These are phyloP conservation scores for Fusarium sp. DNA, from an alignment of 2,329 filamentous ascomycete species.

Conservation along the genomic window DNA sequence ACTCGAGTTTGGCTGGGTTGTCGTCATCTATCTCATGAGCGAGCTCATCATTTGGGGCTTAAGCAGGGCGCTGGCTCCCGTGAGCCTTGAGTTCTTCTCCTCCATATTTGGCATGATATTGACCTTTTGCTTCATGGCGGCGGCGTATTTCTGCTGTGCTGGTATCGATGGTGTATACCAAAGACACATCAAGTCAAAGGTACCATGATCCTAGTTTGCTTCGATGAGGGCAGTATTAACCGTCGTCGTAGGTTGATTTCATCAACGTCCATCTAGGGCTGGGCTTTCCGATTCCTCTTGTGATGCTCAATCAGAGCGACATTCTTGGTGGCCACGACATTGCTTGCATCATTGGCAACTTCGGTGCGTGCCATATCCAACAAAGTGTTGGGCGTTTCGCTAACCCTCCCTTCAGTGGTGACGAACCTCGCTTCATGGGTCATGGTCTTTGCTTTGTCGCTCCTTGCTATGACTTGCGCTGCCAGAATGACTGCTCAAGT, in stretches of 20 bases:
- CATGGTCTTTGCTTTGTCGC: constrained; percentile 49
- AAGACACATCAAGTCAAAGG: constrained; percentile 54
- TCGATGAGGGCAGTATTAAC: constrained; percentile 5
- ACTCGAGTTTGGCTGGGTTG: constrained; percentile 51
- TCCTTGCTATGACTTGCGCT: constrained; percentile 38
- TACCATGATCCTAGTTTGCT: constrained; percentile 19
- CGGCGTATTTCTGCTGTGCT: constrained; percentile 35
- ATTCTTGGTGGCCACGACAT: constrained; percentile 54
- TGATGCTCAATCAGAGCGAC: constrained; percentile 60
- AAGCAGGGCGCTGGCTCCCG: constrained; percentile 53
- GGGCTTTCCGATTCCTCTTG: constrained; percentile 65
- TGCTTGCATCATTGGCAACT: constrained; percentile 61
- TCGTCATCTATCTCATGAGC: constrained; percentile 57
- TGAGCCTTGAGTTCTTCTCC: constrained; percentile 60
- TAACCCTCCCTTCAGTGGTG: constrained; percentile 48
- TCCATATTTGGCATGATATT: constrained; percentile 64
- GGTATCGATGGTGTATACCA: constrained; percentile 50
- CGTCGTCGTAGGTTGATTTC: constrained; percentile 60
- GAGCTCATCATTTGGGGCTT: constrained; percentile 64
- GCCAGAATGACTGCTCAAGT: constrained; percentile 17
- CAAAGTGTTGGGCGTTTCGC: neutral
- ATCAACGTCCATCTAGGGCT: constrained; percentile 67
- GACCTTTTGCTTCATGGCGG: constrained; percentile 56
- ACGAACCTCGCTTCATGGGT: constrained; percentile 57
- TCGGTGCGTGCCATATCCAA: constrained; percentile 54